Base-by-base conservation (phyloP, 179 eudicot species). In the Vitellaria paradoxa region DNA sequence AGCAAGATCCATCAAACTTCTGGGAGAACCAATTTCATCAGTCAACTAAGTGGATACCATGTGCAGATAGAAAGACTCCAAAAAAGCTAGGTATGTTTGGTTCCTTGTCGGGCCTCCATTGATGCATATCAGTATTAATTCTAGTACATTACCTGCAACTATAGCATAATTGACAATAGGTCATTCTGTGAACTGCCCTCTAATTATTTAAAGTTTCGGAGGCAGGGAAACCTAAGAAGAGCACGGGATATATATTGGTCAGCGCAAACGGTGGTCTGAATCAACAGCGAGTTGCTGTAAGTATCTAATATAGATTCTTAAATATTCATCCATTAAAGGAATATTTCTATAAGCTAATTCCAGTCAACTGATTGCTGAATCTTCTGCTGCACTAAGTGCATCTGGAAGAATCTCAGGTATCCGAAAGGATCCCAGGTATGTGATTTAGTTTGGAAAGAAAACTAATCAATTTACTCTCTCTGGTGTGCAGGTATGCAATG, bases 261-360 rank as follows among this genome's bases (percentile, higher is more conserved):
- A 93, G 99, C 79, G 99, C 99, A 74, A 95, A 95, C 82, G 97
- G 97, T 77, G 99, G 99, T 60, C 93, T 95, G 60, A 95, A 95
- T 85, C 99, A 95, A 83, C 99, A 95, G 75, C 83, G 97, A 81
- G 97, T 95, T 78, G 97, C 97, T 68, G 97, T 95, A 86, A 86
- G 99, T 82, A 76, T 72, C 65, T 30, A 62, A 59, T n/a, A 57
- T 47, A 72, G 37, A 45, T 12, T 21, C 15, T 61, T 68, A 11
- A 9, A 26, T 56, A 53, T 8, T 46, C 52, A 60, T 14, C 7
- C 14, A n/a, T 1, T 30, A 2, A 2, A 30, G 40, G 18, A 62
- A 45, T 5, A 18, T 12, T 56, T 18, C 50, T 57, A 10, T 59
- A 30, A 17, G 21, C 56, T 74, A 47, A 74, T 23, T n/a, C 6